These are phyloP conservation scores for Ophiognomonia clavigignenti-juglandacearum DNA, from an alignment of 2,329 filamentous ascomycete genomes.

Conservation along the genomic window DNA sequence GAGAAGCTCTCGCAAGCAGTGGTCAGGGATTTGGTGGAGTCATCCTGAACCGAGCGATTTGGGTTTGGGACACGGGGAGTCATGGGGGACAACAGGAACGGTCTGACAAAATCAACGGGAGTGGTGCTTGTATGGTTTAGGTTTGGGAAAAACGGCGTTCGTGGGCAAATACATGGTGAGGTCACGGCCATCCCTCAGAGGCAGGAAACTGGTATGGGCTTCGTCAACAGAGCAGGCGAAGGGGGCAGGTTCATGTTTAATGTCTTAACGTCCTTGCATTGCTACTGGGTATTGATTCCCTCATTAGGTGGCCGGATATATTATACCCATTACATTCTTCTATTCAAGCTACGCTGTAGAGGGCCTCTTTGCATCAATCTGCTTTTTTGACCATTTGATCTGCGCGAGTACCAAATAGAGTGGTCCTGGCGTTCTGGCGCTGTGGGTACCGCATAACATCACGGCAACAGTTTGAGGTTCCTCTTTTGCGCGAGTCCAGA, in stretches of 20 bases:
- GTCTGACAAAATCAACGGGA: not conserved
- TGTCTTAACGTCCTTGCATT: conserved; percentile 14
- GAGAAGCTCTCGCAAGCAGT: conserved; percentile 8
- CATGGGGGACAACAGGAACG: not conserved
- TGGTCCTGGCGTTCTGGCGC: no score
- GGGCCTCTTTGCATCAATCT: not conserved
- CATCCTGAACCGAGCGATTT: not conserved
- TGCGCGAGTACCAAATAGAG: no score
- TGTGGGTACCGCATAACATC: no score
- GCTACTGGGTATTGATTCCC: conserved; percentile 8
- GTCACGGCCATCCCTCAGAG: conserved; percentile 1
- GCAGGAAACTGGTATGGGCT: conserved; percentile 7
- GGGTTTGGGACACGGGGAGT: not conserved
- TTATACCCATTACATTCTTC: conserved; percentile 5
- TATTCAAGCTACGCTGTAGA: not conserved
- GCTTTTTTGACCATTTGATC: no score
- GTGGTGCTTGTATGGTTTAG: not conserved
- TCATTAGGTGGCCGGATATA: conserved; percentile 11
- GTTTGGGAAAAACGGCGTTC: not conserved
- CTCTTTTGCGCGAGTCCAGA: no score
- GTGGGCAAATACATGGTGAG: conserved; percentile 7
- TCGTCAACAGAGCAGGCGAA: not conserved
- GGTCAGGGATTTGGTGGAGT: conserved; percentile 10
- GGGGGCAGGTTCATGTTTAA: conserved; percentile 15
- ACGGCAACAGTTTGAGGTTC: no score